Base-by-base conservation (phyloP, 225 moss, liverwort and hornwort genomes). In the Antitrichia curtipendula region DNA sequence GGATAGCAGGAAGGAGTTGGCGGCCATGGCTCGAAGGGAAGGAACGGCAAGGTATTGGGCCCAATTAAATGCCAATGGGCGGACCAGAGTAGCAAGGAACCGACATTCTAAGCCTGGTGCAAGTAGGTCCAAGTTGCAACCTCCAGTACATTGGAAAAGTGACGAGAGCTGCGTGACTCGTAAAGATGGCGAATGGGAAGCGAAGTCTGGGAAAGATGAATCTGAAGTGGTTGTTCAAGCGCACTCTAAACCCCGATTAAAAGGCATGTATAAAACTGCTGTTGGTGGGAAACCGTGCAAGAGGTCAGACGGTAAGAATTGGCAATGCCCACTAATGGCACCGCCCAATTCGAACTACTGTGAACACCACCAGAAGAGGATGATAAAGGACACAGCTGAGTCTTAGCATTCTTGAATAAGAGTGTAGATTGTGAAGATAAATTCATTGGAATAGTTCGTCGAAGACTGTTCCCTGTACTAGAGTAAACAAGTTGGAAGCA, bases 21-120 rank as follows among this genome's bases (percentile, higher is more conserved):
- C 94, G 50, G 91, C 94, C 40, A 89, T 90, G 88, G 94, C 94
- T 86, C 90, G 94, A 85, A 93, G 94, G 81, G 91, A 92, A 86
- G 94, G 94, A 57, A 94, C 94, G 66, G 94, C 94, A 23, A 89
- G 90, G 86, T 94, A 94, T 82, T 94, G 94, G 94, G 92, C 92
- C 70, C 90, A 92, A 62, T 59, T 94, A 89, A 89, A 92, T 57
- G 94, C 91, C 31, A 94, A 32, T 83, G 92, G 94, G 75, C 87
- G 92, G 69, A 89, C 90, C 58, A 80, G 92, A 78, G 87, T 78
- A 56, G 52, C 86, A 19, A 94, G 87, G 82, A 91, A 85, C 47
- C 94, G 92, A 62, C 90, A 94, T 61, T 58, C 87, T 31, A 92
- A 89, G 76, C 84, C 91, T 59, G 90, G 83, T 72, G 85, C 82